Conservation (phyloP, 164 flowering plant genomes). For the Vitis rupestris region DNA sequence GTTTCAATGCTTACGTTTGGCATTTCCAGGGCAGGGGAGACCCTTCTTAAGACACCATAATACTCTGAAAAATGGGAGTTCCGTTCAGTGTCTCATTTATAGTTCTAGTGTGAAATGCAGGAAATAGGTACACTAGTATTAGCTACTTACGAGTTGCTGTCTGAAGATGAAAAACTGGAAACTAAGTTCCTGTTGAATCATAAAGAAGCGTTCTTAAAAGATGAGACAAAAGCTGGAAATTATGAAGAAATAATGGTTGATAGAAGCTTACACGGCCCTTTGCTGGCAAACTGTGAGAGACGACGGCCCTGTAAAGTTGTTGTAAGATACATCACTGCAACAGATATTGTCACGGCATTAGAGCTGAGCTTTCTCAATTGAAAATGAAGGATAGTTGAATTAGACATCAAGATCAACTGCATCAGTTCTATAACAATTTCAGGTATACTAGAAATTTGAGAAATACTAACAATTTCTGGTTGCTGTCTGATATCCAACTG, state of each 20-base stretch:
- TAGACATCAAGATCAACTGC: not conserved
- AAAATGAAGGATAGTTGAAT: not conserved
- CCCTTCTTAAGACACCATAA: slow-evolving; percentile 64
- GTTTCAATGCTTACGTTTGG: slow-evolving; percentile 42
- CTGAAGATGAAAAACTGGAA: slow-evolving; percentile 36
- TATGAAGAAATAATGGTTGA: too few relatives aligned
- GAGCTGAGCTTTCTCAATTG: not conserved
- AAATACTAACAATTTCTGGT: slow-evolving; percentile 40
- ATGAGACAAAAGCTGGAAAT: not conserved
- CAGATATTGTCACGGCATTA: not conserved
- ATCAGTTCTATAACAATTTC: not conserved
- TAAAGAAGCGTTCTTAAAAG: not conserved
- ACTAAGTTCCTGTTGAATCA: slow-evolving; percentile 48
- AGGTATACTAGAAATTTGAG: not conserved
- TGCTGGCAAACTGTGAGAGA: slow-evolving; percentile 30
- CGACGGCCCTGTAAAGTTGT: slow-evolving; percentile 53
- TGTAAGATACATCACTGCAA: slow-evolving; percentile 82
- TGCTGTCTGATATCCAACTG: slow-evolving; percentile 38
- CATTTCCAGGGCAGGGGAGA: slow-evolving; percentile 46
- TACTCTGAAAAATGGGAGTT: slow-evolving; percentile 22
- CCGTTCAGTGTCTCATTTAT: too few relatives aligned
- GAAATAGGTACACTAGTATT: too few relatives aligned
- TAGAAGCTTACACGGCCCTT: slow-evolving; percentile 39
- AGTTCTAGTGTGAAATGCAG: not conserved
- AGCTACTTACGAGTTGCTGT: slow-evolving; percentile 42